Percentiles rank a stretch among this genome's conserved stretches.
These are phyloP conservation scores for Trichoderma erinaceum DNA, from an alignment of 495 filamentous ascomycete species.

Conservation along the genomic window DNA sequence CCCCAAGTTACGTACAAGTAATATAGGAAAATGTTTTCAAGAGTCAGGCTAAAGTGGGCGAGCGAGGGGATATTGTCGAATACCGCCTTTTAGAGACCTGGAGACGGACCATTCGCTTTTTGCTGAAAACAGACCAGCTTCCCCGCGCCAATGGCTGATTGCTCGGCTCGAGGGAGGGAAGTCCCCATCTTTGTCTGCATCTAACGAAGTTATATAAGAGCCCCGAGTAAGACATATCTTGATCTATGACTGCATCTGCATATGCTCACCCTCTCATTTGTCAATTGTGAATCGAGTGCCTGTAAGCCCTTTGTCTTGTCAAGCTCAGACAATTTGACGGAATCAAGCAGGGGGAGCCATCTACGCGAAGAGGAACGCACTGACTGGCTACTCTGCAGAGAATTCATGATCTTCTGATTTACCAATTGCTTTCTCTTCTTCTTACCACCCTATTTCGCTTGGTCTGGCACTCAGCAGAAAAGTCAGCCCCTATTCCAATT, in stretches of 20 bases:
- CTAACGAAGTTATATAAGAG: background rate
- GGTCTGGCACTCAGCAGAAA: no score
- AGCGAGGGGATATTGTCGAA: background rate
- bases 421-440: no score
- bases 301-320: background rate
- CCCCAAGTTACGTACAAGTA: background rate
- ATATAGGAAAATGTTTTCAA: background rate
- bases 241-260: background rate
- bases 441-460: no score
- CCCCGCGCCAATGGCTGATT: slow-evolving; percentile 1
- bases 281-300: background rate
- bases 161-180: slow-evolving; percentile 1
- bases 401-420: no score
- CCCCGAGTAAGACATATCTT: background rate
- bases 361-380: background rate
- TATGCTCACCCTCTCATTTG: background rate
- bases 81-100: slow-evolving; percentile 10
- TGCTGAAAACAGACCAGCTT: slow-evolving; percentile 7
- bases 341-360: background rate
- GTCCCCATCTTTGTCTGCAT: slow-evolving; percentile 5
- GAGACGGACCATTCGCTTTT: background rate
- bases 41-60: slow-evolving; percentile 7
- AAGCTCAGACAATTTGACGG: background rate
- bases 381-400: background rate
- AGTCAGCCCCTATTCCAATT: no score